Base-by-base conservation (phyloP, 2,329 filamentous ascomycete species). In the Cladosporium sp. region DNA sequence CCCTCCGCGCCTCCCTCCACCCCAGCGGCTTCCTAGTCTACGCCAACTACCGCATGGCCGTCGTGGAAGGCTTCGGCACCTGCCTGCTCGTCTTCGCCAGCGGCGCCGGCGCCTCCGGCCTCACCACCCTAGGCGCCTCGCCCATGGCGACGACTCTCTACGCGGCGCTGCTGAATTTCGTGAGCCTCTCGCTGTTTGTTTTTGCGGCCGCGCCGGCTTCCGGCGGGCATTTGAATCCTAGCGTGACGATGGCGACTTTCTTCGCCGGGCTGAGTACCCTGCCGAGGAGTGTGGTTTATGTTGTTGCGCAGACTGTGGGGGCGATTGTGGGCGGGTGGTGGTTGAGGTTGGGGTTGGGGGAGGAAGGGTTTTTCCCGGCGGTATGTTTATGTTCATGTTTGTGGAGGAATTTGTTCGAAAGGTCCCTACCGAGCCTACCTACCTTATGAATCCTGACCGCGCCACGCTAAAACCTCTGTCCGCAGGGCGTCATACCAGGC, bases 171-270 rank as follows among this genome's bases (percentile, higher is more conserved):
- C 15, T 53, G 8, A 54, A 55, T 20, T 41, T 41, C n/a, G 11
- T 55, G 3, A 50, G 56, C 2, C 33, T 78, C 13, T 62, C 74
- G 1, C 57, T 76, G 1, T 73, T 78, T 57, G 76, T 79, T 40
- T 78, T 72, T 55, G 71, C 70, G 7, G 72, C 73, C 12, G 72
- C 69, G 4, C 71, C 75, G 0, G 71, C 72, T 0, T 74, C 72
- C 3, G 76, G 77, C 33, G 77, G 72, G 1, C 77, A 80, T 56
- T 61, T 80, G 49, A 80, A 77, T 55, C 77, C 77, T 1, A 63
- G 73, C 27, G 78, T 80, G 52, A 78, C 76, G 0, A 70, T 79
- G 40, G 69, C 73, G 2, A 77, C 76, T 2, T 73, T 80, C 52
- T 72, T 77, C 19, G 69, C 73, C 1, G 71, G 75, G 0, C 63